A percentile compares a stretch with the other conserved stretches of the same genome.
phyloP scores from a whole-genome alignment of 129 eudicot species.

The Cynara cardunculus region DNA sequence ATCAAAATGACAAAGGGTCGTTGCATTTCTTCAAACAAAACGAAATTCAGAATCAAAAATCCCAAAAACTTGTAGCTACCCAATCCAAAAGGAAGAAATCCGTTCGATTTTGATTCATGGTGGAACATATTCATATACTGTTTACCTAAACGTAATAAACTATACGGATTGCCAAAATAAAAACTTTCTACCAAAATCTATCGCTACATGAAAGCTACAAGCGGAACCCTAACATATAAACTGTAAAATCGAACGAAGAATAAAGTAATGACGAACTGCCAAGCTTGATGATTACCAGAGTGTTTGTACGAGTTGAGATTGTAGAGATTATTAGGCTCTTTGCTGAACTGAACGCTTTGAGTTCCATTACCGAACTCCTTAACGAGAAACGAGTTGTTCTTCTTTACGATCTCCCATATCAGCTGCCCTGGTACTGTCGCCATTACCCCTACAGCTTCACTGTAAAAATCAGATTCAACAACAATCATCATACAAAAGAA shows the following conservation, averaged over 20 bases:
- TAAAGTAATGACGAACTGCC: background rate
- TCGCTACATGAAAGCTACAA: background rate
- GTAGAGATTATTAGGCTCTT: constrained; percentile 88
- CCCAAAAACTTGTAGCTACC: background rate
- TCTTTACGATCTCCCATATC: constrained; percentile 96
- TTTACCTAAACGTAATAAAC: too few species aligned
- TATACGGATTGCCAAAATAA: background rate
- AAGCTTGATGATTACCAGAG: constrained; percentile 50
- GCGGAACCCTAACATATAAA: background rate
- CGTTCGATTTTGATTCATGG: too few species aligned
- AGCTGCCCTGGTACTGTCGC: constrained; percentile 92
- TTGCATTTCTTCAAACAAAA: background rate
- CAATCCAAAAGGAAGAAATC: background rate
- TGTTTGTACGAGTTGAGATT: constrained; percentile 86
- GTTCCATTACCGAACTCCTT: constrained; percentile 92
- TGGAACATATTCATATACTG: too few species aligned
- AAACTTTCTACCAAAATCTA: background rate
- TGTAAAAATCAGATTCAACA: background rate
- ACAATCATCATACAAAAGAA: background rate
- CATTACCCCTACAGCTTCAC: constrained; percentile 37
- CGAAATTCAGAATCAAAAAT: background rate
- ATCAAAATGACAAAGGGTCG: background rate
- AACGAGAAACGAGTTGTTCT: constrained; percentile 83
- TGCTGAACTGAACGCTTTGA: constrained; percentile 71
- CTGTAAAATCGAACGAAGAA: background rate